Percentiles rank a stretch among this genome's conserved stretches.
Evolutionary conservation across 1,284 basidiomycete genomes (phyloP).

Genomic region (Athelia psychrophila): DNA sequence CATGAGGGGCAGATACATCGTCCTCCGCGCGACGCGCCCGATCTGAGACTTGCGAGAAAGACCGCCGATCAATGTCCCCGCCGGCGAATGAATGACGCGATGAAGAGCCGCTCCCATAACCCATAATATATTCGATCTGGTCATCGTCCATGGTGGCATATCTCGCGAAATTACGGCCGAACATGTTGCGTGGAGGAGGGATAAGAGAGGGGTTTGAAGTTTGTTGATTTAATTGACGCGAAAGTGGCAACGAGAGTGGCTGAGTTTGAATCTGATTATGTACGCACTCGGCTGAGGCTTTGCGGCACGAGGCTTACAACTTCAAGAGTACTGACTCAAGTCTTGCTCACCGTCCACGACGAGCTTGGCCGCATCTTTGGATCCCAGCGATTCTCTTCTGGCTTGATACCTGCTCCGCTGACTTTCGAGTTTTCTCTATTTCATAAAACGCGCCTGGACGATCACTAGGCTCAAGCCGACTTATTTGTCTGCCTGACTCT

Average conservation of each 20-base stretch:
- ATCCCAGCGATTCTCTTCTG: conserved; percentile 7
- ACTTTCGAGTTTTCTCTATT: background rate
- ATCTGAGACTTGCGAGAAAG: background rate
- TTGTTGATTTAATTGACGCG: background rate
- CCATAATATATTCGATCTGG: background rate
- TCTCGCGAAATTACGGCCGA: background rate
- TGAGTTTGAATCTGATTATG: background rate
- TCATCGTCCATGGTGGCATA: background rate
- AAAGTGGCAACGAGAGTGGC: background rate
- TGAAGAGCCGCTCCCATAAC: background rate
- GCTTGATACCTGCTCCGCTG: conserved; percentile 2
- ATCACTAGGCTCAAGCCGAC: background rate
- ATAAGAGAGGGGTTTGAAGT: background rate
- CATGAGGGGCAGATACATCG: background rate
- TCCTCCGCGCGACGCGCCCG: background rate
- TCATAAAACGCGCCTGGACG: background rate
- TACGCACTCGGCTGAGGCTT: no score
- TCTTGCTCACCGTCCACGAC: conserved; percentile 15
- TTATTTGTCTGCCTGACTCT: background rate
- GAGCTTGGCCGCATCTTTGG: background rate
- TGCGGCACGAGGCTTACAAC: no score
- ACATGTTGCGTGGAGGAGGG: background rate
- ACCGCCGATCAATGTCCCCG: background rate
- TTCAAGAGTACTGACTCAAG: no score
- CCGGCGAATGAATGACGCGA: background rate